Conservation (phyloP, 768 basidiomycete genomes). For the Podaxis rugospora region DNA sequence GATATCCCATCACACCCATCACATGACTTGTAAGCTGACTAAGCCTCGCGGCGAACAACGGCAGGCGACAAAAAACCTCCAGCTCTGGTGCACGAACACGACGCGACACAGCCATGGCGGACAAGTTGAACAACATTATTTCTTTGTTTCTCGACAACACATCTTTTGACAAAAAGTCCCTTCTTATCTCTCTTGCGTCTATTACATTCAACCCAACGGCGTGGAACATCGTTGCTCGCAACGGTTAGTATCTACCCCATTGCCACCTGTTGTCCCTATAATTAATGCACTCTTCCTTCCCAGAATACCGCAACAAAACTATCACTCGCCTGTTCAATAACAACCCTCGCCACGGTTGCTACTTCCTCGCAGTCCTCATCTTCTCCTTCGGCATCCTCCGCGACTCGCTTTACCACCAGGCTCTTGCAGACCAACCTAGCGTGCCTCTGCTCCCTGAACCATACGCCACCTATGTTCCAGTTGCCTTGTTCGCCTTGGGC, state of each 20-base stretch:
- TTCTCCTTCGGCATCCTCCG: constrained; percentile 83
- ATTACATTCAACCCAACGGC: constrained; percentile 90
- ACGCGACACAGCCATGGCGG: neutral
- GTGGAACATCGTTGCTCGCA: constrained; percentile 94
- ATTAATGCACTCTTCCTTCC: neutral
- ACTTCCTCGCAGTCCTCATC: constrained; percentile 80
- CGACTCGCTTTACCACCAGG: constrained; percentile 75
- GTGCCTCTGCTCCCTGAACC: constrained; percentile 62
- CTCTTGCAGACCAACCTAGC: constrained; percentile 73
- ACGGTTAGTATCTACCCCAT: constrained; percentile 51
- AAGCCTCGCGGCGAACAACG: neutral
- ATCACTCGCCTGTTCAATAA: constrained; percentile 82
- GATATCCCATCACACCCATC: no score
- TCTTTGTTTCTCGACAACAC: constrained; percentile 25
- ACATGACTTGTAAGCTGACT: neutral
- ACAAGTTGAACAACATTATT: constrained; percentile 2
- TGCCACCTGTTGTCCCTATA: neutral
- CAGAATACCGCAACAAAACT: constrained; percentile 76
- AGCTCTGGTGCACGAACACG: neutral
- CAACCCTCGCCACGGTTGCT: constrained; percentile 72
- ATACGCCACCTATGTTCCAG: constrained; percentile 54
- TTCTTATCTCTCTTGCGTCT: constrained; percentile 60
- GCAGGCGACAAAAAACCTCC: neutral
- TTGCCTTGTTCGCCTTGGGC: constrained; percentile 61
- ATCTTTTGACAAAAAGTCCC: constrained; percentile 59